phyloP scores from a whole-genome alignment of 768 basidiomycete genomes.

The Guyanaporus albipodus region DNA sequence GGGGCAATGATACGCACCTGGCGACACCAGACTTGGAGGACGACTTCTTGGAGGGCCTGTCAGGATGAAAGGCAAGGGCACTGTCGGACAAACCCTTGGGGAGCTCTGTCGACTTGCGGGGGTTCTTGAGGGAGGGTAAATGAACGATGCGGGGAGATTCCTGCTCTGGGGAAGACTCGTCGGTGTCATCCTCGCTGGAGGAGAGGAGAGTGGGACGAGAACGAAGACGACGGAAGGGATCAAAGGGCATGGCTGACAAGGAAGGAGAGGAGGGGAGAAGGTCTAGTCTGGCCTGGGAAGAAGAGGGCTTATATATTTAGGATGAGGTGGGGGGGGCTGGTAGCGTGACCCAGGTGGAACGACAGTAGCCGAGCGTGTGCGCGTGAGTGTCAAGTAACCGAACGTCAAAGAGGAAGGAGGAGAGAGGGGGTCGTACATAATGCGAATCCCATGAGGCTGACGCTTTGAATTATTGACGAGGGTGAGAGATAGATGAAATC shows the following conservation, averaged over 20 bases:
- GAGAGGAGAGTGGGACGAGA: constrained; percentile 3
- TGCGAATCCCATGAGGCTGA: constrained; percentile 23
- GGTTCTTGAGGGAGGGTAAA: constrained; percentile 1
- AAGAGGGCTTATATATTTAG: constrained; percentile 7
- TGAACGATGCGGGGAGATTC: constrained; percentile 3
- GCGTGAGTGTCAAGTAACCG: too few species aligned
- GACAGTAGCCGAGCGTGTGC: constrained; percentile 9
- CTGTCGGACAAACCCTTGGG: too few species aligned
- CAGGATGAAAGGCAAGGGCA: constrained; percentile 1
- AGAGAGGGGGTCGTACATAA: neutral
- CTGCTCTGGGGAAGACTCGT: constrained; percentile 19
- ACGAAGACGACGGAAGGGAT: constrained; percentile 25
- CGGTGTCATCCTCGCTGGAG: constrained; percentile 23
- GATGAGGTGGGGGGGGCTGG: neutral
- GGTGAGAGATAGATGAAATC: too few species aligned
- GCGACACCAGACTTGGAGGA: neutral
- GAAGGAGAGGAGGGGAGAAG: neutral
- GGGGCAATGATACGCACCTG: constrained; percentile 12
- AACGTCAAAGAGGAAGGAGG: neutral
- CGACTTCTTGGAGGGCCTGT: constrained; percentile 2
- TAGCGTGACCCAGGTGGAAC: constrained; percentile 7
- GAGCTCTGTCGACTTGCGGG: too few species aligned
- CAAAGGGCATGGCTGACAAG: constrained; percentile 5
- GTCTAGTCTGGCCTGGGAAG: neutral
- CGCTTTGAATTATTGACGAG: too few species aligned